phyloP scores from a whole-genome alignment of 2,329 filamentous ascomycete species.

The Drechslerella dactyloides region DNA sequence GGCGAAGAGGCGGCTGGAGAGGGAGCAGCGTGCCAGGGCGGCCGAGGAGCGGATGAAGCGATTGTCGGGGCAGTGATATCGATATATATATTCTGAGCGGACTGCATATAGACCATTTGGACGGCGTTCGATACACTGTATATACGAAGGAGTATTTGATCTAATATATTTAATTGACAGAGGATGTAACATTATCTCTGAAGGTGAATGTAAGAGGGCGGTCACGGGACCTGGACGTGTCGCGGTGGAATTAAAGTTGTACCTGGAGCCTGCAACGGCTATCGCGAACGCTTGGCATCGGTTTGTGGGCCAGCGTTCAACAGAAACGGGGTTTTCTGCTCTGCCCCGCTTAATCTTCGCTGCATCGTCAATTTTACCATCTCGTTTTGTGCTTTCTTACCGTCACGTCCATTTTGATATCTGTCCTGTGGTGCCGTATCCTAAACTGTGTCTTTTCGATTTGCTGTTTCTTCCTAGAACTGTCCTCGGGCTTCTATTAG shows the following conservation, averaged over 20 bases:
- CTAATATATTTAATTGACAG: not conserved
- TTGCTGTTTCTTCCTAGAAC: no score
- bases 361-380: not conserved
- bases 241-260: conserved; percentile 22
- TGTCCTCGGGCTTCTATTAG: no score
- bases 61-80: conserved; percentile 62
- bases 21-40: conserved; percentile 86
- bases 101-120: conserved; percentile 20
- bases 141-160: no score
- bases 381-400: not conserved
- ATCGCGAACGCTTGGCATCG: conserved; percentile 42
- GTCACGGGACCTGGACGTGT: not conserved
- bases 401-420: not conserved
- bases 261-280: conserved; percentile 13
- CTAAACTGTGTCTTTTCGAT: no score
- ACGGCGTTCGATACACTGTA: not conserved
- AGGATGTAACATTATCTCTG: not conserved
- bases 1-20: conserved; percentile 80
- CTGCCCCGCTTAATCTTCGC: conserved; percentile 24
- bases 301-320: conserved; percentile 19
- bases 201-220: not conserved
- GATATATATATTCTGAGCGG: not conserved
- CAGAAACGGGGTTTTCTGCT: conserved; percentile 31
- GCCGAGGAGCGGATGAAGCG: conserved; percentile 83
- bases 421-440: not conserved